Base-by-base conservation (phyloP, 345 rosid genomes). In the Eucalyptus camaldulensis region DNA sequence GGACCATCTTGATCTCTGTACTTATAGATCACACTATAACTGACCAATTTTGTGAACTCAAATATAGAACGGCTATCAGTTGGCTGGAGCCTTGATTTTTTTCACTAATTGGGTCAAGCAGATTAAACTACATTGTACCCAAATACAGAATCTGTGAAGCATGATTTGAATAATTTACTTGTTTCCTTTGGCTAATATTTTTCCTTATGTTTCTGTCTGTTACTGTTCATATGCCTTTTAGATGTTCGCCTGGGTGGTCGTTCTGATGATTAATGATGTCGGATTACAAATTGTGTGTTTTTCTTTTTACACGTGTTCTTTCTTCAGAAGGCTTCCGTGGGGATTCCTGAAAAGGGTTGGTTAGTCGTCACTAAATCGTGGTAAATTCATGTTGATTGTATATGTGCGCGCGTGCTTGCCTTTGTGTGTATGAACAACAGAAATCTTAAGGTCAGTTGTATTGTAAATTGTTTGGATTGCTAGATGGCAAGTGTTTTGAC, bases 1-100 rank as follows among this genome's bases (percentile, higher is more conserved):
- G 92, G 90, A 80, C 89, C 92, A 12, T 62, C 88, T 51, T 94
- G 88, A 89, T 76, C 47, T 25, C 85, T 76, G 47, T 6, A 22
- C 29, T 88, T 15, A 56, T 51, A 49, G 29, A 50, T 80, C 43
- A 81, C 56, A 85, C 76, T 53, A 86, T 69, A 53, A 5, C 47
- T 33, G 24, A n/a, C 27, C 13, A 60, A 54, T 50, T 21, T 37
- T 76, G 16, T 76, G 85, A 40, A 76, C 47, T 76, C 83, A 76
- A 33, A 76, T 21, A 76, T 40, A 21, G 27, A 40, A 40, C 15
- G 2, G 85, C 85, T 21, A 40, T 76, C 85, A 10, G 85, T 44
- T 40, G 47, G 27, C 85, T 11, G 29, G 29, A 76, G 15, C 43
- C 85, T 21, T 76, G 29, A 76, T 40, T 76, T 76, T 76, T 33